Base-by-base conservation (phyloP, 1,139 yeast genomes). In the Chernovozyma aurita region DNA sequence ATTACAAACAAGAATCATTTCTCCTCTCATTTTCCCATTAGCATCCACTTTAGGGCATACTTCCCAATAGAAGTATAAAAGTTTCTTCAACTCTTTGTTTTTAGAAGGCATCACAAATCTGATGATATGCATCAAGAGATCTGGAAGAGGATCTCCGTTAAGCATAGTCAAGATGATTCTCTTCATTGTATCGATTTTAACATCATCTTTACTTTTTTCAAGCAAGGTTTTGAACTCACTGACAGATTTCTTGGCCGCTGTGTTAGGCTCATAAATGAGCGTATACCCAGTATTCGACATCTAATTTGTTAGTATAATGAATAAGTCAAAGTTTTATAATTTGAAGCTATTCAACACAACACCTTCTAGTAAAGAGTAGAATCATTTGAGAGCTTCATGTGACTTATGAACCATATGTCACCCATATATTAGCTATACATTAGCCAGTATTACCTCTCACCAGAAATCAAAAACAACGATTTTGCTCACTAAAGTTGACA, bases 1-100 rank as follows among this genome's bases (percentile, higher is more conserved):
- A 59, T 94, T 94, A 68, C 97, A 92, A 35, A 92, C 98, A 48
- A 94, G 78, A 64, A 94, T 92, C 97, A 94, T 92, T 65, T 94
- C 99, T 61, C 90, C 97, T 67, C 88, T 86, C 72, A 94, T 78
- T 59, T 86, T 86, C 4, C 98, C 98, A 36, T 83, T 82, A 33
- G 76, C 72, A 50, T 87, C 95, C 50, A 82, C 71, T 64, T 94
- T 94, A 38, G 97, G 95, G 57, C 96, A 94, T 39, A 90, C 87
- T 62, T 94, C 99, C 98, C 98, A 94, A 69, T 94, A 94, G 55
- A 88, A 87, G 56, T 92, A 94, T 48, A 94, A 70, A 55, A 94
- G 72, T 62, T 90, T 92, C 71, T 94, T 94, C 63, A 94, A 76
- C 52, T 83, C 86, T 65, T 92, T 94, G 64, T 82, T 81, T 53